Evolutionary conservation across 345 rosid species (phyloP).

Genomic region (Cochlearia excelsa): DNA sequence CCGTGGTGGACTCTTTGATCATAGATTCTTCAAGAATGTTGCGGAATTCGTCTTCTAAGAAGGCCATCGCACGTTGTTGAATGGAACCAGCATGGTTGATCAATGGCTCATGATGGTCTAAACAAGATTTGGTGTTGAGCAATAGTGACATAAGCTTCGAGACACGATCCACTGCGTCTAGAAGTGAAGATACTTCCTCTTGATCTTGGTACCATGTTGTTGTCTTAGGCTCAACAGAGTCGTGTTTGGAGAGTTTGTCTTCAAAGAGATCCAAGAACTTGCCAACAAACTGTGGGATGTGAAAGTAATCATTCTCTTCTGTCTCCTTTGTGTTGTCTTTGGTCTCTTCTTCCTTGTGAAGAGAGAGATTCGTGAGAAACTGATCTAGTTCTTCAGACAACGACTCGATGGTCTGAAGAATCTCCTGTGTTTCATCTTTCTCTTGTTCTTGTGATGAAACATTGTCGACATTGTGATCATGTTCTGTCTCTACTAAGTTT

Average conservation of each 20-base stretch:
- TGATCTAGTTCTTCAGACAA: constrained; percentile 53
- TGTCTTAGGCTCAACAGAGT: constrained; percentile 40
- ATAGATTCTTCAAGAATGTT: constrained; percentile 43
- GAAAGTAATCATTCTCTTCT: constrained; percentile 17
- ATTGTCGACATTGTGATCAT: constrained; percentile 14
- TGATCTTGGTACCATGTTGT: constrained; percentile 36
- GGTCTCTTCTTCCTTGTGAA: constrained; percentile 18
- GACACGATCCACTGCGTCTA: constrained; percentile 49
- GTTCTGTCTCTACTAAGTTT: constrained; percentile 27
- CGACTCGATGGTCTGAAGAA: constrained; percentile 43
- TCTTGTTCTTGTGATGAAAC: constrained; percentile 22
- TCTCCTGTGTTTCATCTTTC: constrained; percentile 35
- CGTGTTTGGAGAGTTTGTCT: constrained; percentile 42
- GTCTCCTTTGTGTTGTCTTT: constrained; percentile 7
- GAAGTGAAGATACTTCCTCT: constrained; percentile 44
- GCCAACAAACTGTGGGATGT: constrained; percentile 50
- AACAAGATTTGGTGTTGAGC: constrained; percentile 39
- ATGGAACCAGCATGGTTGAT: constrained; percentile 53
- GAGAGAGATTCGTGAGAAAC: constrained; percentile 36
- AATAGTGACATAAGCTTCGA: constrained; percentile 48
- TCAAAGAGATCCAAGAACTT: constrained; percentile 65
- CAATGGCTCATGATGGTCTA: constrained; percentile 36
- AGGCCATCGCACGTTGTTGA: constrained; percentile 74
- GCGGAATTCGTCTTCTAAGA: constrained; percentile 74
- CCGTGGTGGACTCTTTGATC: constrained; percentile 15